Base-by-base conservation (phyloP, 768 basidiomycete genomes). In the Clitopilus passeckerianus region DNA sequence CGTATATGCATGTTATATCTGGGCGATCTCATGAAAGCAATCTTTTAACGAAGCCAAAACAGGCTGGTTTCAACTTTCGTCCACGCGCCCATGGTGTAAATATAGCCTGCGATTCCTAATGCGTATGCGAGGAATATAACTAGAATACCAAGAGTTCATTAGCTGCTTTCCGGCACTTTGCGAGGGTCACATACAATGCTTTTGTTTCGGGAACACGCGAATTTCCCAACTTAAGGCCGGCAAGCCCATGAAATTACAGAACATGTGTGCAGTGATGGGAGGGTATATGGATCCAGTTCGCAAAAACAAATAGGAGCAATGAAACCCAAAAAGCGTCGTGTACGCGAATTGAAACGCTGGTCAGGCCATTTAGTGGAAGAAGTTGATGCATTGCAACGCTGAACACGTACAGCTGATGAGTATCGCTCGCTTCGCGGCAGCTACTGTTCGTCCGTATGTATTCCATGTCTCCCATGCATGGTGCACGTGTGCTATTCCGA, bases 241-340 rank as follows among this genome's bases (percentile, higher is more conserved):
- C 27, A 98, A 66, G 0, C 95, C 95, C 92, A 98, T 95, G 54
- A 90, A 70, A 68, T 99, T 99, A 78, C 97, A 98, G 68, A 94
- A 96, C 0, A 90, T 74, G 68, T 99, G 97, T 0, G 93, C 86
- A 8, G 81, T 72, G 57, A 95, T 80, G 1, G 95, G 78, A 1
- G 94, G 89, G 30, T 89, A 71, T 60, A 98, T 73, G 5, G 93
- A 95, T 15, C 89, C 86, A 4, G 95, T 94, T 54, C 90, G 85
- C 7, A 96, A 78, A 74, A 95, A 93, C 44, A 97, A 80, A 72
- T 85, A 97, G 4, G 92, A 82, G 22, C 86, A 87, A 72, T 90
- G 90, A 71, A 88, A 91, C 4, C 97, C 97, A 65, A 98, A 98
- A 14, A 98, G 66, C 3, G 92, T 94, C 6, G 97, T 99, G 72